phyloP scores from a whole-genome alignment of 1,284 basidiomycete species.

The Cryptococcus sp. region DNA sequence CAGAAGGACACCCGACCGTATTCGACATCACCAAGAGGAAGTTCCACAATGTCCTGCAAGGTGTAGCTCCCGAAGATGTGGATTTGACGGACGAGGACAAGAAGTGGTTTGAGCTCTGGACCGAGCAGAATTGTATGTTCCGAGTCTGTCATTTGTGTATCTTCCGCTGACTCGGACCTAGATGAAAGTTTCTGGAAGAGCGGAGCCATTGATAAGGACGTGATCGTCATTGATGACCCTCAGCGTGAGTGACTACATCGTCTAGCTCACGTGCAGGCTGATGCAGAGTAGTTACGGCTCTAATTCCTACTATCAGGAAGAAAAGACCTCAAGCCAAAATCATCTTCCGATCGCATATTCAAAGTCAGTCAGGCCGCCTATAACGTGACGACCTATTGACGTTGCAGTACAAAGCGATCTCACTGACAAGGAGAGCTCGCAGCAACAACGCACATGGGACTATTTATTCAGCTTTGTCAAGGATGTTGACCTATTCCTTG shows the following conservation, averaged over 20 bases:
- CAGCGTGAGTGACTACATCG: slow-evolving; percentile 31
- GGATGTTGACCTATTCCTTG: slow-evolving; percentile 74
- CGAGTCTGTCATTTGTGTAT: slow-evolving; percentile 7
- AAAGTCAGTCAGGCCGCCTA: slow-evolving; percentile 56
- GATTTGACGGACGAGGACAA: slow-evolving; percentile 70
- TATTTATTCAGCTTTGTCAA: slow-evolving; percentile 85
- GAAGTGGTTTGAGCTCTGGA: slow-evolving; percentile 68
- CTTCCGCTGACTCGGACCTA: slow-evolving; percentile 7
- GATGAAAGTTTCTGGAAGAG: slow-evolving; percentile 68
- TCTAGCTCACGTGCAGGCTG: background rate
- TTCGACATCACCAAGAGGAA: slow-evolving; percentile 90
- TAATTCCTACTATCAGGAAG: slow-evolving; percentile 80
- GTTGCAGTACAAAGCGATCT: slow-evolving; percentile 35
- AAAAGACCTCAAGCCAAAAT: slow-evolving; percentile 73
- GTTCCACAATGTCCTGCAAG: slow-evolving; percentile 49
- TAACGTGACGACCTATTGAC: background rate
- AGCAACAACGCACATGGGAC: slow-evolving; percentile 81
- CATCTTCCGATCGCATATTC: slow-evolving; percentile 84
- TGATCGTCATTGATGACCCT: slow-evolving; percentile 66
- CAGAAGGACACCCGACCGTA: slow-evolving; percentile 70
- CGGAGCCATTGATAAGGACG: slow-evolving; percentile 51
- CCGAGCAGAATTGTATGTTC: slow-evolving; percentile 56
- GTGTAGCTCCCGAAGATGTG: slow-evolving; percentile 68
- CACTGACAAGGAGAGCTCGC: slow-evolving; percentile 52
- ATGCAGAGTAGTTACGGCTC: slow-evolving; percentile 52